A percentile compares a stretch with the other conserved stretches of the same genome.
Evolutionary conservation across 257 asterid genomes (phyloP).

Genomic region (Solanum sitiens): DNA sequence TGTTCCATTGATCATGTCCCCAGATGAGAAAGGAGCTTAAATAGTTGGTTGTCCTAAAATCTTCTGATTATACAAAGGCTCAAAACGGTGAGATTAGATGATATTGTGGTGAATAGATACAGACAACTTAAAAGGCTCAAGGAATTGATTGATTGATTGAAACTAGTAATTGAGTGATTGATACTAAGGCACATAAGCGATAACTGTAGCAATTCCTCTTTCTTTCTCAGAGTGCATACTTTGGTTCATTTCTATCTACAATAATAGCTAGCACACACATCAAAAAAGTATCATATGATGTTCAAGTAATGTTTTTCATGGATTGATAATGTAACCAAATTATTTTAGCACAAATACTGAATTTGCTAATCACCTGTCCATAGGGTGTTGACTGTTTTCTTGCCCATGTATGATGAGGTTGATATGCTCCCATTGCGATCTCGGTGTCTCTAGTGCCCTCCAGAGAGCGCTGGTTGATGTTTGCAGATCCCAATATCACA

Average conservation of each 20-base stretch:
- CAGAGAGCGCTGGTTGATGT: slow-evolving; percentile 89
- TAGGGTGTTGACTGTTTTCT: slow-evolving; percentile 50
- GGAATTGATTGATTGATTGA: neutral
- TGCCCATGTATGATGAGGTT: slow-evolving; percentile 88
- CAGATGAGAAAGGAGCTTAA: neutral
- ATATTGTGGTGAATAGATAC: neutral
- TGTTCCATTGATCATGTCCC: neutral
- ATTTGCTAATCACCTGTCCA: slow-evolving; percentile 60
- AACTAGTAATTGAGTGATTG: neutral
- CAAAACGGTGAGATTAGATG: neutral
- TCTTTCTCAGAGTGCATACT: neutral
- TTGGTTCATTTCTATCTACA: neutral
- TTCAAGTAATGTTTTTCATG: neutral
- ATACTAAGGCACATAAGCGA: neutral
- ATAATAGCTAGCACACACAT: neutral
- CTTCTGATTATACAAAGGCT: neutral
- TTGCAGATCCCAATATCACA: slow-evolving; percentile 84
- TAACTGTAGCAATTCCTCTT: neutral
- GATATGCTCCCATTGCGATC: slow-evolving; percentile 98
- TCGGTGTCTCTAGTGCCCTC: slow-evolving; percentile 94
- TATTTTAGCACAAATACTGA: neutral
- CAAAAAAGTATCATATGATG: neutral
- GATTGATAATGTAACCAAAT: neutral
- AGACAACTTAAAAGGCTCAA: neutral
- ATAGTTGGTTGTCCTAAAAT: neutral